Base-by-base conservation (phyloP, 352 stramenopile species). In the Salisapilia sapeloensis region DNA sequence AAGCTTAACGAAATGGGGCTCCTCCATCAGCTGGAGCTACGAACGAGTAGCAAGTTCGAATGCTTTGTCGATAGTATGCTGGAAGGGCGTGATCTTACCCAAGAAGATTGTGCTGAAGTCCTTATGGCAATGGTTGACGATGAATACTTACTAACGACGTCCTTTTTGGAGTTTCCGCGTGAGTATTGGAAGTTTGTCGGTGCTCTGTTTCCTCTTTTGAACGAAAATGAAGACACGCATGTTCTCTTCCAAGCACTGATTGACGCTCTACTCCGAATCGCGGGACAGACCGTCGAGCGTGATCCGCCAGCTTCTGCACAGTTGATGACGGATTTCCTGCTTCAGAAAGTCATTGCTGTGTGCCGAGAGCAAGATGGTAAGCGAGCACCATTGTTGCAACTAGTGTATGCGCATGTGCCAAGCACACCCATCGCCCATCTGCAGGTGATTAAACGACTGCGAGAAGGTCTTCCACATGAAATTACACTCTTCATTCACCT, bases 171-270 rank as follows among this genome's bases (percentile, higher is more conserved):
- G 9, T 83, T 65, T 18, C 76, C 78, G 10, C 60, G 60, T 32
- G 72, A 93, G 2, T 92, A 89, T 36, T 90, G 72, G 70, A 75
- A 72, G 35, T 61, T 82, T 29, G 40, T 44, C 2, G 71, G 62
- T 1, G 13, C 69, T n/a, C 27, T 84, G 17, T 40, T 56, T 19
- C 56, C 65, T 4, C 59, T 80, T 5, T 26, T 87, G 17, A 35
- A 40, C 6, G 62, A 79, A 13, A 39, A 60, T 6, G 63, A 67
- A 14, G 62, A 74, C 8, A 41, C 53, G 2, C 48, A 70, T 21
- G 15, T 44, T 11, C 23, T 76, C 3, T 82, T 83, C 28, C 29
- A 24, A n/a, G 44, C 42, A 4, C 33, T 34, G 7, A 38, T 56
- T 9, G 11, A 60, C 14, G 18, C 72, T 4, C 51, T 81, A 21